Base-by-base conservation (phyloP, 805 yeast genomes). In the Naumovozyma dairenensis region DNA sequence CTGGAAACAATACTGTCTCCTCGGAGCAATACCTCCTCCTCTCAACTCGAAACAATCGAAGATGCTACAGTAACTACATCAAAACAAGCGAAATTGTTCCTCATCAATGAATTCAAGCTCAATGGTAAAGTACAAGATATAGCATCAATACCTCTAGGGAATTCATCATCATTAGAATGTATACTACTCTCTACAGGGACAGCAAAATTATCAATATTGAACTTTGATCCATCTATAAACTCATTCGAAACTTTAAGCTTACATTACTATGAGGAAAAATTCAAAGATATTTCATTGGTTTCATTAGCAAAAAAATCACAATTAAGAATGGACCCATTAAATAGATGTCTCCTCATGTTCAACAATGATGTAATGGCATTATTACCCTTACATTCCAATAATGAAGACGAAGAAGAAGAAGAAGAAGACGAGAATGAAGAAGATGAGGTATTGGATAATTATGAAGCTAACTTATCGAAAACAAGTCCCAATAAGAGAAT, bases 191-290 rank as follows among this genome's bases (percentile, higher is more conserved):
- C 82, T 10, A 80, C 93, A 8, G 72, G 75, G 38, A 63, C 62
- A 33, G 95, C 96, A 20, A 89, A 89, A 52, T 48, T 86, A 25
- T 81, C 93, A 0, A 58, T 87, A 13, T 57, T 89, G 19, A 67
- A 68, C 35, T 92, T 94, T 83, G 79, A 85, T 47, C 54, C 57
- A 4, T 55, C 49, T 4, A 51, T 46, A n/a, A 65, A 73, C 42
- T 47, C 69, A 1, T 63, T 89, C n/a, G 63, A 69, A 17, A 83
- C 96, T 0, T 68, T 74, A 1, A 81, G 94, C 32, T 62, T 92
- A 33, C 98, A 92, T 59, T 85, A 72, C 53, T 92, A 87, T 55
- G 96, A 89, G 46, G 71, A 74, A 28, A 72, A 73, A 17, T 63
- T 85, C 32, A 69, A 68, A 27, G 63, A 67, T 21, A 48, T 66